Conservation (phyloP, 768 basidiomycete genomes). For the Lactarius sanguifluus region DNA sequence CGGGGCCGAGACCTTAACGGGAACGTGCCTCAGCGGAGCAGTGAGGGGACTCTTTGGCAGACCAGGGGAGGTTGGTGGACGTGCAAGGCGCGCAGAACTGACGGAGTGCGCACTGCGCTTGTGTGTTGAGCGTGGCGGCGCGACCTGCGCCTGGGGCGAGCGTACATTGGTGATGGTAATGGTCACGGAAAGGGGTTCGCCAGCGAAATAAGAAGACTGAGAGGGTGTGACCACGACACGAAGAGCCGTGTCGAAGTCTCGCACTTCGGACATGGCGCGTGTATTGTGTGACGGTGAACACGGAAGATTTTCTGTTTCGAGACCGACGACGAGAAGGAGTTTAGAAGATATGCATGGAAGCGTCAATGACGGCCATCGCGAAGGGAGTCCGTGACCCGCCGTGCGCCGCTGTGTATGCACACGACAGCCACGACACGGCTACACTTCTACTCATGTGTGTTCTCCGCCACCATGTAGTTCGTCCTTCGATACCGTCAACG, state of each 20-base stretch:
- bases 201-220: constrained; percentile 90
- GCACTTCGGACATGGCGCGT: constrained; percentile 24
- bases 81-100: constrained; percentile 76
- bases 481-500: not conserved
- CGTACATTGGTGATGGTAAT: constrained; percentile 87
- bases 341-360: not conserved
- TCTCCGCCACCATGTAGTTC: not conserved
- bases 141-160: constrained; percentile 47
- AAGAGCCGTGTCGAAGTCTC: constrained; percentile 35
- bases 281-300: not conserved
- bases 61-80: constrained; percentile 82
- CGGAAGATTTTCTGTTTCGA: not conserved
- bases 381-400: not conserved
- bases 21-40: constrained; percentile 35
- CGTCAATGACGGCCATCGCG: constrained; percentile 1
- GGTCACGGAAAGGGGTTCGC: constrained; percentile 81
- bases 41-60: constrained; percentile 44
- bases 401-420: not conserved
- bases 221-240: constrained; percentile 75
- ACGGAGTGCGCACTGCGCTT: constrained; percentile 77
- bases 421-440: not conserved
- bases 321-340: not conserved
- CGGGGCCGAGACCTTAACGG: constrained; percentile 17
- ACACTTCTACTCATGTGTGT: not conserved
- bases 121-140: constrained; percentile 46